These are phyloP conservation scores for Naegleria lovaniensis DNA, from an alignment of 208 protist genomes.

Conservation along the genomic window DNA sequence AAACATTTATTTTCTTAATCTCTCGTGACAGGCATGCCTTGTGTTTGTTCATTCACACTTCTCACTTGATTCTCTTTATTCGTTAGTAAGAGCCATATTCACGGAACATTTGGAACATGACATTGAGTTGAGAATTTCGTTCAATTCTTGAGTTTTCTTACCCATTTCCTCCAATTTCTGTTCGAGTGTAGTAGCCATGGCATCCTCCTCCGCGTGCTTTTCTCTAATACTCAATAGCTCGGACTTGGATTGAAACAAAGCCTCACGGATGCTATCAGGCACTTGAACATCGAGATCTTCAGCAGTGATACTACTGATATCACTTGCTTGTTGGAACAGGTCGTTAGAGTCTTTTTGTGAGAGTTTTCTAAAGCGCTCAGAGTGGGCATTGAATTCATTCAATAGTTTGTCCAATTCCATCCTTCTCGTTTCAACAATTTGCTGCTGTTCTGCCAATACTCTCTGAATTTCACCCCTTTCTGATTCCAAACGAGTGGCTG, in stretches of 20 bases:
- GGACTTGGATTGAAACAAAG: not conserved
- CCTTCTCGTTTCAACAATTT: not conserved
- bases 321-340: not conserved
- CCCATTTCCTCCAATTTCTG: not conserved
- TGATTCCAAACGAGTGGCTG: not conserved
- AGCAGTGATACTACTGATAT: not conserved
- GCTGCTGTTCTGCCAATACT: not conserved
- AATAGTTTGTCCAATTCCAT: not conserved
- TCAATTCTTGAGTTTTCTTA: not conserved
- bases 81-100: not conserved
- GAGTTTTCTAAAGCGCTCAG: not conserved
- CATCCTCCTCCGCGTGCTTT: not conserved
- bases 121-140: not conserved
- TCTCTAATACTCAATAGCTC: not conserved
- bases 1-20: too few relatives aligned
- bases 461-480: not conserved
- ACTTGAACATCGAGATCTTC: not conserved
- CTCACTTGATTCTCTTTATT: too few relatives aligned
- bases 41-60: too few relatives aligned
- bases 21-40: too few relatives aligned
- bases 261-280: not conserved
- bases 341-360: not conserved
- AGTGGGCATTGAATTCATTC: not conserved
- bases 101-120: not conserved
- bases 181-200: not conserved